These are phyloP conservation scores for Acer negundo DNA, from an alignment of 345 rosid species.

Conservation along the genomic window DNA sequence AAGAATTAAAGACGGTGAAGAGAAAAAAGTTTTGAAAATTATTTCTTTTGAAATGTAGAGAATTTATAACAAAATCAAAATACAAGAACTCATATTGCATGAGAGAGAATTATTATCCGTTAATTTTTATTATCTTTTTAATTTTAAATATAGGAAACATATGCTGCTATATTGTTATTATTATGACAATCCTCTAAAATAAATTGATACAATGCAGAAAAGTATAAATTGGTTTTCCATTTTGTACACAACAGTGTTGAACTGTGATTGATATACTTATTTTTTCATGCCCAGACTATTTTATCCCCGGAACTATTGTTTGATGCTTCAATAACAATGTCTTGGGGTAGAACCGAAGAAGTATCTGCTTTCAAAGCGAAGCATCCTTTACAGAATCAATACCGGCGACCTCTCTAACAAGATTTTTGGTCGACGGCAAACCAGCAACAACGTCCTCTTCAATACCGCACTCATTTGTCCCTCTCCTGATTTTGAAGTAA, in stretches of 20 bases:
- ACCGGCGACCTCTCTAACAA: slow-evolving; percentile 44
- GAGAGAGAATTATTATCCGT: too few species aligned
- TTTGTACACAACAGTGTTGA: background rate
- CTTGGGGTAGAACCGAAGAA: background rate
- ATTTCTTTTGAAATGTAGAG: too few species aligned
- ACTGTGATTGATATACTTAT: background rate
- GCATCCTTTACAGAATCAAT: slow-evolving; percentile 40
- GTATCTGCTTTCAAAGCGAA: slow-evolving; percentile 32
- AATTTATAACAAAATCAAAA: too few species aligned
- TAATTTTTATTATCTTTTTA: too few species aligned
- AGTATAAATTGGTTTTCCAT: background rate
- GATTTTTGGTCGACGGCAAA: slow-evolving; percentile 75
- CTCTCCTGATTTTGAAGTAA: slow-evolving; percentile 86
- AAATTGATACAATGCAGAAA: background rate
- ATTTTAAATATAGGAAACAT: too few species aligned
- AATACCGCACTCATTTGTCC: slow-evolving; percentile 86
- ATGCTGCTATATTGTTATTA: too few species aligned
- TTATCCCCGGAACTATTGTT: background rate
- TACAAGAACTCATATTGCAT: too few species aligned
- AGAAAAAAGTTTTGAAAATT: too few species aligned
- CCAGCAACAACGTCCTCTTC: slow-evolving; percentile 83
- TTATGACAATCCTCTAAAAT: too few species aligned
- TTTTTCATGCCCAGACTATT: background rate
- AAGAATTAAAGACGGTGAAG: too few species aligned
- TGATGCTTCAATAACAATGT: background rate